Base-by-base conservation (phyloP, 148 eudicot species). In the Pouteria glomerata region DNA sequence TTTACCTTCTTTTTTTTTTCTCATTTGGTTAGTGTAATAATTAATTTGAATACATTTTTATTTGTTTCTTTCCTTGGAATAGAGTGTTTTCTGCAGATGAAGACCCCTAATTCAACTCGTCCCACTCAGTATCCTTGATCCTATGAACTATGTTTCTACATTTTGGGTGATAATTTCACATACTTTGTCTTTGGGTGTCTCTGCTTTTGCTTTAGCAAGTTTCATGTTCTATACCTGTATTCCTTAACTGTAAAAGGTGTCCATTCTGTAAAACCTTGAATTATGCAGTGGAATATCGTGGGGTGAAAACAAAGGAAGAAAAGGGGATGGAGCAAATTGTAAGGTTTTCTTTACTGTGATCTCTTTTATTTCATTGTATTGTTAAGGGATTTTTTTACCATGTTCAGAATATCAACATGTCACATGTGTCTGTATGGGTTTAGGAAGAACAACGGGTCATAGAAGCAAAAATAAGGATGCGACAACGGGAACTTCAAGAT, bases 81-180 rank as follows among this genome's bases (percentile, higher is more conserved):
- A 96, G 99, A 96, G 83, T 96, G 99, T 82, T 96, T 96, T 70
- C 78, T 96, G 80, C 99, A 96, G 88, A 90, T 96, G 99, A 96
- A 92, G 92, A 88, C 93, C 69, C 97, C 99, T 34, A 82, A 92
- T 81, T 96, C 99, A 21, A 86, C 93, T 63, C 88, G 90, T 45
- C 99, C 99, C 15, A 92, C 99, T 19, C 94, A 88, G 99, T 92
- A 96, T 96, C 96, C 97, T 92, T 78, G 16, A 52, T 35, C 76
- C 31, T 74, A 14, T 37, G 52, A 39, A 19, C 12, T 8, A 0
- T 68, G 4, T 58, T 34, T 75, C 26, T 41, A 29, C 12, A 21
- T 48, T 14, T 61, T 23, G 0, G 3, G 15, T 13, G n/a, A n/a
- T n/a, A 19, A 33, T 66, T 65, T 16, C 55, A 16, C 60, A 27